Base-by-base conservation (phyloP, 73 alveolate species). In the Tetrahymena borealis region DNA sequence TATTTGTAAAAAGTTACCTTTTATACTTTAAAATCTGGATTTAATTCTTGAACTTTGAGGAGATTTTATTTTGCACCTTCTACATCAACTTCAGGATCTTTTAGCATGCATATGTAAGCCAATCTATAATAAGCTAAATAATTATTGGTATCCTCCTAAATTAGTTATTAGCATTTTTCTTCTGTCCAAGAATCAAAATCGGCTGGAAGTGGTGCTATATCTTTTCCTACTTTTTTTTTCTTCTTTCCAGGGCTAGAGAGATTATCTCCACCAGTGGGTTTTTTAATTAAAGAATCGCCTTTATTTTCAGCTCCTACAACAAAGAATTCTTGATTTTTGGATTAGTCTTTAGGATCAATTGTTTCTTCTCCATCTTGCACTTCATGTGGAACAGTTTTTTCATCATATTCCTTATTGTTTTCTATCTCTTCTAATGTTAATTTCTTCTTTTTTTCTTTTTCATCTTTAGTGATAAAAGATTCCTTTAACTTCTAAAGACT, bases 11-110 rank as follows among this genome's bases (percentile, higher is more conserved):
- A 94, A 79, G 39, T 35, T 40, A 94, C 96, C 92, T 79, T 90
- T 78, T 94, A 96, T 32, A 91, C 93, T 13, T 91, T 91, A 79
- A 94, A 94, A 24, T 93, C 38, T 7, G 96, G 90, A 36, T 94
- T 95, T 38, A 94, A 38, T 42, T 94, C 96, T 24, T 39, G 39
- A 11, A 93, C 94, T 79, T 91, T 94, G 15, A 93, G 37, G 8
- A 94, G 32, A 38, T 94, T 43, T 90, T 60, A 79, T 91, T 94
- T 94, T 7, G 96, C 95, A 32, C 93, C 94, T 79, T 91, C 92
- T 28, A 91, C 35, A 40, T 91, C 92, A 18, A 78, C 94, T 33
- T 94, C 94, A 28, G 60, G 91, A 8, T 42, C 94, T 31, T 85
- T 37, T 8, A 94, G 93, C 77, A 39, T 38, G 33, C 90, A 60